Conservation (phyloP, 495 filamentous ascomycete species). For the Mycothermus thermophilus region DNA sequence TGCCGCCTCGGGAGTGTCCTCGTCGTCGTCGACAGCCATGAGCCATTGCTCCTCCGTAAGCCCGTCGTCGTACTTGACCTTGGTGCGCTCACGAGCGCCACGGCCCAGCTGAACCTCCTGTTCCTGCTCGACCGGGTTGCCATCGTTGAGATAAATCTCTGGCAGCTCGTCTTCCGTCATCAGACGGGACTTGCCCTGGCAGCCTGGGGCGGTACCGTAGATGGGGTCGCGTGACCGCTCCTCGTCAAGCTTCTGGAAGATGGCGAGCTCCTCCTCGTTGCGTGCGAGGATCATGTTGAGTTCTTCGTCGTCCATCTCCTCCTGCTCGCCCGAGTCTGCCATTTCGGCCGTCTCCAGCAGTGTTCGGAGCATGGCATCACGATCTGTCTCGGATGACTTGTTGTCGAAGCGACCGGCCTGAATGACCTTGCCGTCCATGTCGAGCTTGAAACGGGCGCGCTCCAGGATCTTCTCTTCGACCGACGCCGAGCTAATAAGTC, state of each 20-base stretch:
- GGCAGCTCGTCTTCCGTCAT: slow-evolving; percentile 83
- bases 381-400: slow-evolving; percentile 96
- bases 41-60: slow-evolving; percentile 96
- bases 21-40: slow-evolving; percentile 86
- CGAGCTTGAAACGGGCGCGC: slow-evolving; percentile 91
- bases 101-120: slow-evolving; percentile 66
- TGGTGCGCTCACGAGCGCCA: slow-evolving; percentile 83
- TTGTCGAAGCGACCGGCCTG: slow-evolving; percentile 99
- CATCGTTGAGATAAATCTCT: slow-evolving; percentile 82
- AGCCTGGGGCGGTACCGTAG: slow-evolving; percentile 54
- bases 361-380: slow-evolving; percentile 85
- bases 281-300: slow-evolving; percentile 78
- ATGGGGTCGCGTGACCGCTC: slow-evolving; percentile 46
- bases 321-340: slow-evolving; percentile 65
- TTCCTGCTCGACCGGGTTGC: slow-evolving; percentile 69
- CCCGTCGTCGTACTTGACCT: slow-evolving; percentile 91
- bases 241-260: slow-evolving; percentile 68
- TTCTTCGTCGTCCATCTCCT: slow-evolving; percentile 96
- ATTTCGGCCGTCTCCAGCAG: slow-evolving; percentile 86
- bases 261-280: slow-evolving; percentile 52
- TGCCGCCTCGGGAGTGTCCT: slow-evolving; percentile 85
- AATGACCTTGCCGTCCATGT: slow-evolving; percentile 99
- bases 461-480: slow-evolving; percentile 98
- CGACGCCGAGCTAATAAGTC: slow-evolving; percentile 89
- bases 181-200: slow-evolving; percentile 56